Evolutionary conservation across 2,329 filamentous ascomycete species (phyloP), one percentile per base, ranked within the genome.

Genomic region (Juglanconis sp.): DNA sequence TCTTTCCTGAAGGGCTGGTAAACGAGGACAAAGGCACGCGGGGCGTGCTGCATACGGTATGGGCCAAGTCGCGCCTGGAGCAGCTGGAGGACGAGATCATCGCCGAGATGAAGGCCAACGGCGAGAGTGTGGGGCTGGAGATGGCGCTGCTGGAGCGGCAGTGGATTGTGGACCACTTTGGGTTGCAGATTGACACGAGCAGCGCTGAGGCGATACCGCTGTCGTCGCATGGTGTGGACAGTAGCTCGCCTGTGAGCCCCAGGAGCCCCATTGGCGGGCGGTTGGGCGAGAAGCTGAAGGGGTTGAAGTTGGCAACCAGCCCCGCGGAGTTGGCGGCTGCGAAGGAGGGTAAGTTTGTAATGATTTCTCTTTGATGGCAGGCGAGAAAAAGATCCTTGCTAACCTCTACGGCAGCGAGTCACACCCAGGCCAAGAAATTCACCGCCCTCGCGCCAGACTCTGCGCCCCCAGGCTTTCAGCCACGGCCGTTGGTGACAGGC

Each of bases 101-200:
- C 9, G 77, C 79, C 7, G 92, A 96, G 76, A 83, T 88, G 70
- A 82, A 82, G 66, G 78, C 81, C 64, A 96, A 96, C 70, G 82
- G 83, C 11, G 92, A 96, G 75, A 90, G 92, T 24, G 85, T 96
- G 17, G 92, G 90, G 1, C 76, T 96, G 59, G 86, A 91, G 70
- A 96, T 96, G 88, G 91, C 89, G 0, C 72, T 91, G 52, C 86
- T 91, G 60, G 92, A 96, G 73, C 90, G 87, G 70, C 83, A 90
- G 66, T 96, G 92, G 92, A 92, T 96, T 56, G 84, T 91, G 68
- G 80, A 87, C 51, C 91, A 92, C 67, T 96, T 96, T 72, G 89
- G 88, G 5, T 77, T 91, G 50, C 47, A 73, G 74, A 57, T 79
- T 73, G 63, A 77, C 73, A 56, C 72, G 52, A 65, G 68, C 60